Evolutionary conservation across 2,329 filamentous ascomycete genomes (phyloP).

Genomic region (Verticillium nonalfalfae): DNA sequence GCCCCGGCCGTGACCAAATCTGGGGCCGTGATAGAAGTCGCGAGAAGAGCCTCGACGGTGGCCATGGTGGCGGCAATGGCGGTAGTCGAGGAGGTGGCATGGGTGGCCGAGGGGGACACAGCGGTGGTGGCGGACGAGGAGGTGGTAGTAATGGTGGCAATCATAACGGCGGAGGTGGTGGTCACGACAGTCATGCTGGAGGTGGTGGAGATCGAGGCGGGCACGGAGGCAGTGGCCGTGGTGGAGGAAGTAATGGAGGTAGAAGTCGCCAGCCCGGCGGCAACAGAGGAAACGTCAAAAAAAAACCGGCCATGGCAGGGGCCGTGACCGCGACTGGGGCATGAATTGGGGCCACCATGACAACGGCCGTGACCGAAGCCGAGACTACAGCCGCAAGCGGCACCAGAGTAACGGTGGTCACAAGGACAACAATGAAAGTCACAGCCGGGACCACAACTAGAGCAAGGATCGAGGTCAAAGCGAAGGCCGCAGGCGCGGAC

Average conservation of each 20-base stretch:
- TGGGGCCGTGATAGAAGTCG: too few species aligned
- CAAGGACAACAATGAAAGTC: too few species aligned
- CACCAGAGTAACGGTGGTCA: too few species aligned
- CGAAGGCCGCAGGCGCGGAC: neutral
- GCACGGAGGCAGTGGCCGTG: neutral
- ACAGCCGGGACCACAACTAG: neutral
- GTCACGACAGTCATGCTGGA: neutral
- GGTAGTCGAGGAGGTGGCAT: neutral
- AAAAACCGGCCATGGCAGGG: neutral
- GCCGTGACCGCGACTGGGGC: neutral
- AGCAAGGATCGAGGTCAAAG: neutral
- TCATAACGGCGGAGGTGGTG: neutral
- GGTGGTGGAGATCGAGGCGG: neutral
- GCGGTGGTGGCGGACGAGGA: too few species aligned
- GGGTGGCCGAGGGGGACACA: neutral
- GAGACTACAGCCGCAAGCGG: too few species aligned
- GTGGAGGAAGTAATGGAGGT: neutral
- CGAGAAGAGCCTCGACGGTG: neutral
- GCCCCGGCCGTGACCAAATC: too few species aligned
- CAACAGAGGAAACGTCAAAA: neutral
- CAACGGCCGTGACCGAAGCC: neutral
- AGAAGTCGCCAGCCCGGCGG: neutral
- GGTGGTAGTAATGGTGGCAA: neutral
- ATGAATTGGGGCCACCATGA: neutral
- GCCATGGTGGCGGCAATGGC: neutral